phyloP scores from a whole-genome alignment of 176 grass and related monocot genomes.

The Neostapfia colusana region DNA sequence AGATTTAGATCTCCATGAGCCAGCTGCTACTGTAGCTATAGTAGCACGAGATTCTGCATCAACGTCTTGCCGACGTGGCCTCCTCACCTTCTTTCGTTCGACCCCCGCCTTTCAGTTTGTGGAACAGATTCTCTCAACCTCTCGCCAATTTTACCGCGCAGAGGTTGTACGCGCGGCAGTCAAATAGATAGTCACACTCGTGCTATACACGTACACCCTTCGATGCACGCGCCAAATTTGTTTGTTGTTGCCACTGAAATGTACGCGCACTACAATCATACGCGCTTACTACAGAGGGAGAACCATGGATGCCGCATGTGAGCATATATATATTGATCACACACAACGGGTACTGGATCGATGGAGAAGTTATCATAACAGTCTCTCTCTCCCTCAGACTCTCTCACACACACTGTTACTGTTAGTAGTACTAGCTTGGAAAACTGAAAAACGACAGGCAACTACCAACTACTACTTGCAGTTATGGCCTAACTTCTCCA shows the following conservation, averaged over 20 bases:
- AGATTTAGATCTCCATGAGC: slow-evolving; percentile 36
- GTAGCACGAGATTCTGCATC: slow-evolving; percentile 32
- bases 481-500: background rate
- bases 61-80: slow-evolving; percentile 40
- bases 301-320: no score
- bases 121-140: slow-evolving; percentile 33
- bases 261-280: background rate
- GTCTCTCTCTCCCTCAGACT: background rate
- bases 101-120: slow-evolving; percentile 26
- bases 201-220: background rate
- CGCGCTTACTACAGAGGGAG: background rate
- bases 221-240: background rate
- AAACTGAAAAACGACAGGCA: background rate
- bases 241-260: background rate
- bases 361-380: no score
- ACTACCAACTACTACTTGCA: background rate
- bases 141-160: background rate
- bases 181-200: background rate
- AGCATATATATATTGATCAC: no score
- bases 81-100: slow-evolving; percentile 37
- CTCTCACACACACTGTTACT: background rate
- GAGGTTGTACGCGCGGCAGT: background rate
- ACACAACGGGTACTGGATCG: no score
- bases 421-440: background rate
- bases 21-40: background rate